A percentile compares a stretch with the other conserved stretches of the same genome.
phyloP scores from a whole-genome alignment of 768 basidiomycete species.

The Macrolepiota dolichaula region DNA sequence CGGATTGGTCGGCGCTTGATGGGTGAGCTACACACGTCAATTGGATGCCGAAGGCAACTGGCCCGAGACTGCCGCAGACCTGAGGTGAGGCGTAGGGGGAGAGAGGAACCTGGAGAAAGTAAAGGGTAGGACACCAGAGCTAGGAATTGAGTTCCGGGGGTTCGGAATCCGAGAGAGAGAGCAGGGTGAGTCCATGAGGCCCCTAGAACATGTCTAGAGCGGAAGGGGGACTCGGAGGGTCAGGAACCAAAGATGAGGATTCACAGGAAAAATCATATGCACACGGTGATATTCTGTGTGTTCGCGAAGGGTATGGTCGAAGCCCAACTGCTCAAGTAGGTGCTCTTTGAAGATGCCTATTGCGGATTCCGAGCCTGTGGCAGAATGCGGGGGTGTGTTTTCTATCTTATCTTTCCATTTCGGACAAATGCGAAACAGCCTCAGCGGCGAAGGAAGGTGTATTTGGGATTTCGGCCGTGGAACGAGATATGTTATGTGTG shows the following conservation, averaged over 20 bases:
- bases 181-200: too few relatives aligned
- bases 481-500: background rate
- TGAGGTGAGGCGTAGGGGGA: background rate
- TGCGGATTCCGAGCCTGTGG: slow-evolving; percentile 4
- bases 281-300: background rate
- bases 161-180: background rate
- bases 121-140: background rate
- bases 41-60: background rate
- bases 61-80: background rate
- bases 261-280: background rate
- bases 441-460: background rate
- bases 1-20: background rate
- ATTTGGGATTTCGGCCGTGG: background rate
- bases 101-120: background rate
- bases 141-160: background rate
- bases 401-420: slow-evolving; percentile 8
- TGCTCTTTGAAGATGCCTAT: slow-evolving; percentile 12
- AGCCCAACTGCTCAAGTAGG: background rate
- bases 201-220: background rate
- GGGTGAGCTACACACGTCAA: background rate
- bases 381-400: background rate
- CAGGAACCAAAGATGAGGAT: background rate
- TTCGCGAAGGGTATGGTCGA: background rate
- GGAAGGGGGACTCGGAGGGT: background rate
- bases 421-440: slow-evolving; percentile 8